phyloP scores from a whole-genome alignment of 225 moss, liverwort and hornwort genomes.

The Marchantia polymorpha region DNA sequence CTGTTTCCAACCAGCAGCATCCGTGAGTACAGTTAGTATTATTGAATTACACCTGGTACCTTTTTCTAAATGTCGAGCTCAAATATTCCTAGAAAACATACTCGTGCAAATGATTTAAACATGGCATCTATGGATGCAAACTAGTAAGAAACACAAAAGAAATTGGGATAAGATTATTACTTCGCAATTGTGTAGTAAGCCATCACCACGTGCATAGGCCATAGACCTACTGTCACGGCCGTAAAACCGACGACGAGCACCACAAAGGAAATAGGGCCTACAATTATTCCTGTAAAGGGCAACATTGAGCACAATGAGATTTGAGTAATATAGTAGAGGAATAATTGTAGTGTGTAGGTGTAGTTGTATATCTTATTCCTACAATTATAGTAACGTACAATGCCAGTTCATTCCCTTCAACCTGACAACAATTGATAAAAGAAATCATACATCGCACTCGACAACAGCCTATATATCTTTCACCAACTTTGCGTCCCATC shows the following conservation, averaged over 20 bases:
- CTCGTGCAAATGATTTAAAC: neutral
- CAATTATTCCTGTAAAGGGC: slow-evolving; percentile 44
- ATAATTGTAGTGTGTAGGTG: too few species aligned
- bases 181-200: slow-evolving; percentile 60
- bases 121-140: neutral
- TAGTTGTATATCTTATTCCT: too few species aligned
- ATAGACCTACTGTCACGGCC: slow-evolving; percentile 55
- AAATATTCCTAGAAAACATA: neutral
- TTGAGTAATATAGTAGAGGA: too few species aligned
- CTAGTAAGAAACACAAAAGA: neutral
- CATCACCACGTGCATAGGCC: slow-evolving; percentile 62
- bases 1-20: slow-evolving; percentile 30
- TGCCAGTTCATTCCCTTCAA: too few species aligned
- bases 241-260: slow-evolving; percentile 58
- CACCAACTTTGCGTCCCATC: too few species aligned
- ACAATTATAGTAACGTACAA: too few species aligned
- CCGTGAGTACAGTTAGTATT: neutral
- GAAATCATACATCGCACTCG: too few species aligned
- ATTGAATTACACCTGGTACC: neutral
- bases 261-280: slow-evolving; percentile 51
- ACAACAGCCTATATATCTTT: too few species aligned
- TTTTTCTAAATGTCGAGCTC: neutral
- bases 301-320: neutral
- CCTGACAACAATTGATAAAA: too few species aligned
- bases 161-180: slow-evolving; percentile 29